Base-by-base conservation (phyloP, 371 early-diverging fungal genomes). In the Sporodiniella umbellata region DNA sequence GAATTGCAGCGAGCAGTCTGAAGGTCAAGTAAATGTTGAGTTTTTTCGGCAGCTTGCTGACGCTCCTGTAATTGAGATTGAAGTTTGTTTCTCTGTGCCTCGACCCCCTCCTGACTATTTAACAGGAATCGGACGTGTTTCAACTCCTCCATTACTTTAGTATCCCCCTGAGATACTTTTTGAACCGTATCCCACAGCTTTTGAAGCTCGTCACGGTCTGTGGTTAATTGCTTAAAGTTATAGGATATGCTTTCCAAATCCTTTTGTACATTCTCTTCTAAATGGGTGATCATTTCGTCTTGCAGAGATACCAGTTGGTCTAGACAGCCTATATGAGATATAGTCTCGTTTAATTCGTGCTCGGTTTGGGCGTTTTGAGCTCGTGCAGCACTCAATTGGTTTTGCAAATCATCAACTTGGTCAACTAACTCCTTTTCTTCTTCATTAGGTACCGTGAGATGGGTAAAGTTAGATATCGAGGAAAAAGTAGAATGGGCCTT, bases 371-470 rank as follows among this genome's bases (percentile, higher is more conserved):
- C 19, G 23, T 50, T 53, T 3, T 57, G 49, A 21, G 51, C 49
- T 19, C 46, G 30, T 14, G 57, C 53, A 2, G 44, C 50, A 4
- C 56, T 40, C 17, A 61, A 42, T 33, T 56, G 62, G 18, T 53
- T 56, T n/a, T 60, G 48, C 15, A 52, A 42, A 8, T 61, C 54
- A 31, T 56, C 57, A 30, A 56, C 48, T 15, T 56, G 56, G n/a
- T 51, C 33, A 18, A 48, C 12, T 4, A 61, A 30, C 14, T 47
- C 23, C 7, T 39, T 35, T 12, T 49, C 40, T 31, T 50, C 35
- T 26, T 53, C 54, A 15, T 28, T 15, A n/a, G 50, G 54, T 0
- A 54, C 19, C 12, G 54, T 54, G 6, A 37, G 23, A 5, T 30
- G 31, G 0, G 58, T 58, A 8, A 53, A 53, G 22, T 48, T 53